phyloP scores from a whole-genome alignment of 2,329 filamentous ascomycete genomes.

The Trichophaea hybrida region DNA sequence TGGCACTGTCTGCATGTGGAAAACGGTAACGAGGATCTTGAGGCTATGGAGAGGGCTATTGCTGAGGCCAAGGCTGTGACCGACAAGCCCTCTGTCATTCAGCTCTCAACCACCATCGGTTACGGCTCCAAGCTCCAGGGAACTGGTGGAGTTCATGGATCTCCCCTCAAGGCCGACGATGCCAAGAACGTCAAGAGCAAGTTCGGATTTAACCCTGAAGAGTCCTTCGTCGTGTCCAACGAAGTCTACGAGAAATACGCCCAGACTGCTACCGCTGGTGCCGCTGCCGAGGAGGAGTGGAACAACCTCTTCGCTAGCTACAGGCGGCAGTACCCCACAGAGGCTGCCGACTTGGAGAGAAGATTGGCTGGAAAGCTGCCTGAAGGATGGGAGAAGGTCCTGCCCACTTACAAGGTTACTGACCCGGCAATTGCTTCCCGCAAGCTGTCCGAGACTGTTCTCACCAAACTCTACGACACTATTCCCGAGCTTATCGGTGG shows the following conservation, averaged over 20 bases:
- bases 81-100: slow-evolving; percentile 94
- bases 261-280: slow-evolving; percentile 73
- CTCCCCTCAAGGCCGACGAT: slow-evolving; percentile 88
- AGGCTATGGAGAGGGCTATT: slow-evolving; percentile 76
- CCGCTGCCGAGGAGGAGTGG: slow-evolving; percentile 86
- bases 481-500: slow-evolving; percentile 88
- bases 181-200: slow-evolving; percentile 84
- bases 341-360: slow-evolving; percentile 67
- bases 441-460: slow-evolving; percentile 89
- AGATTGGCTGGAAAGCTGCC: slow-evolving; percentile 72
- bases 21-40: slow-evolving; percentile 79
- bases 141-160: slow-evolving; percentile 90
- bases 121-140: slow-evolving; percentile 88
- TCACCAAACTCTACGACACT: slow-evolving; percentile 68
- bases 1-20: slow-evolving; percentile 80
- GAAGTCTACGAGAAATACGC: slow-evolving; percentile 83
- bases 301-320: slow-evolving; percentile 87
- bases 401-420: slow-evolving; percentile 76
- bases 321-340: slow-evolving; percentile 56
- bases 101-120: slow-evolving; percentile 93
- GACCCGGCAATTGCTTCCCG: slow-evolving; percentile 80
- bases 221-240: slow-evolving; percentile 86
- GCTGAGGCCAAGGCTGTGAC: slow-evolving; percentile 71
- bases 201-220: slow-evolving; percentile 89
- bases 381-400: slow-evolving; percentile 87